These are phyloP conservation scores for Singerocomus inundabilis DNA, from an alignment of 1,284 basidiomycete genomes.

Conservation along the genomic window DNA sequence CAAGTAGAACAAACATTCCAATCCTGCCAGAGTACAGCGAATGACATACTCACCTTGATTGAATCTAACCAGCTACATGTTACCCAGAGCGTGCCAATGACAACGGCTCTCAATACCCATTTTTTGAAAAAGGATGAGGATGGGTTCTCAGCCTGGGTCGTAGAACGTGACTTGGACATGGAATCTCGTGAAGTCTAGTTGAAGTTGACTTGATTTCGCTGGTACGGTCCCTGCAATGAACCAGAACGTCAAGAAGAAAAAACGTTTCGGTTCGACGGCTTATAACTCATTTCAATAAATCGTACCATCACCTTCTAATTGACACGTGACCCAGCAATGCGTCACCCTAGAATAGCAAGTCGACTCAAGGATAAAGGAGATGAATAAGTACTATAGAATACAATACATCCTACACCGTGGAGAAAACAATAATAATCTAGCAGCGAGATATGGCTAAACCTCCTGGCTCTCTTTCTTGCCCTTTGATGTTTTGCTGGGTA, in stretches of 20 bases:
- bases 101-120: slow-evolving; percentile 47
- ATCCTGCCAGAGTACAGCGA: neutral
- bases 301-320: neutral
- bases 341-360: too few relatives aligned
- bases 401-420: slow-evolving; percentile 31
- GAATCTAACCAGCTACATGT: slow-evolving; percentile 52
- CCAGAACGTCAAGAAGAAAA: neutral
- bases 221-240: neutral
- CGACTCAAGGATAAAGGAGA: slow-evolving; percentile 5
- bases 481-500: slow-evolving; percentile 48
- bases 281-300: too few relatives aligned
- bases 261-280: too few relatives aligned
- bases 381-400: slow-evolving; percentile 35
- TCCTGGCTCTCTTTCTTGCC: slow-evolving; percentile 36
- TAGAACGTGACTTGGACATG: slow-evolving; percentile 20
- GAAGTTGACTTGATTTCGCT: too few relatives aligned
- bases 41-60: slow-evolving; percentile 46
- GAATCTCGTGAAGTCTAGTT: neutral
- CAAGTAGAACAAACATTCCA: neutral
- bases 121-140: slow-evolving; percentile 27
- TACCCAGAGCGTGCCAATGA: slow-evolving; percentile 42
- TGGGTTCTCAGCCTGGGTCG: neutral
- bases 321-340: neutral
- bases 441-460: slow-evolving; percentile 21
- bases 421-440: slow-evolving; percentile 20